Evolutionary conservation across 1,284 basidiomycete genomes (phyloP).

Genomic region (Sparassis latifolia): DNA sequence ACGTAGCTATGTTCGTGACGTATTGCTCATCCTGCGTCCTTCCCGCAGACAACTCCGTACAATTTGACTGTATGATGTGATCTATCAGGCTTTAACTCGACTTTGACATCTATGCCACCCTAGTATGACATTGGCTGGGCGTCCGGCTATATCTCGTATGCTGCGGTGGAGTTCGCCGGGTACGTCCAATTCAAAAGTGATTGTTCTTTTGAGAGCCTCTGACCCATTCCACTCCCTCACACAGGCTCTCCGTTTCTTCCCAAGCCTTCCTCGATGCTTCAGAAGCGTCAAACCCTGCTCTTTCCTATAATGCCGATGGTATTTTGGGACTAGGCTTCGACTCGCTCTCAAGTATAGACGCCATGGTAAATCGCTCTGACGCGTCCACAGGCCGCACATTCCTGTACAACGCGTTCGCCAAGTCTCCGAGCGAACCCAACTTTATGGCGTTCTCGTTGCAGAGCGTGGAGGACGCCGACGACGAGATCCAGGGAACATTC

Average conservation of each 20-base stretch:
- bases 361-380: conserved; percentile 48
- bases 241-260: conserved; percentile 52
- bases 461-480: conserved; percentile 41
- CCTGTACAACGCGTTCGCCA: conserved; percentile 66
- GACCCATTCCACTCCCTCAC: conserved; percentile 4
- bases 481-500: conserved; percentile 58
- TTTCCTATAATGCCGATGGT: conserved; percentile 67
- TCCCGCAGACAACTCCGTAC: conserved; percentile 33
- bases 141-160: conserved; percentile 53
- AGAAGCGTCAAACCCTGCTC: conserved; percentile 56
- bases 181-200: conserved; percentile 25
- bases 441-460: conserved; percentile 72
- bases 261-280: conserved; percentile 68
- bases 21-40: not conserved
- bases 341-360: conserved; percentile 63
- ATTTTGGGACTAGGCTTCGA: conserved; percentile 76
- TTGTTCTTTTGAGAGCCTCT: not conserved
- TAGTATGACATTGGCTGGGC: conserved; percentile 80
- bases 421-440: conserved; percentile 64
- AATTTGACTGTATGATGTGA: conserved; percentile 52
- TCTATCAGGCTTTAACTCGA: not conserved
- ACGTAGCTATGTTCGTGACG: not conserved
- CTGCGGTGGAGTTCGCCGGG: conserved; percentile 62
- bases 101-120: conserved; percentile 3
- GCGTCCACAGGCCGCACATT: conserved; percentile 57